Evolutionary conservation across 2,329 filamentous ascomycete species (phyloP), one percentile per base, ranked within the genome.

Genomic region (Phaeoacremonium minimum): DNA sequence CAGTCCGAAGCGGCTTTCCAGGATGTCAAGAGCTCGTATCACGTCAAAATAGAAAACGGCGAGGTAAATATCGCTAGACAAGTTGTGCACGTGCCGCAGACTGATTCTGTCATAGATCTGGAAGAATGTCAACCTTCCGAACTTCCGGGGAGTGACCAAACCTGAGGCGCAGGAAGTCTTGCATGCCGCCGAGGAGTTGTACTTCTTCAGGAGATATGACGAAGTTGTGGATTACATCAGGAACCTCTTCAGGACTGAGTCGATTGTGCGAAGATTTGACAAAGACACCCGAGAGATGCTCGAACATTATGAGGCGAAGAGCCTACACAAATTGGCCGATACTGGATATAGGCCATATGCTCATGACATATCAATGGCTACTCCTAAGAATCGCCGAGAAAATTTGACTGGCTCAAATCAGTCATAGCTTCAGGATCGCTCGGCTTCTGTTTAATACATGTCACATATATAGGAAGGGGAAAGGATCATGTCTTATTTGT

Each of bases 121-220:
- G 50, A 56, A 66, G 30, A 57, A 53, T 0, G 53, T 75, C 22
- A 40, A 49, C 6, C 46, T 75, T 3, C 72, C 73, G 1, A 44
- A 73, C 9, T 45, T 44, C 4, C 43, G 48, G 8, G 42, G 32
- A 19, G 50, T 64, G 4, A 56, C 60, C 19, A 79, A 77, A 47
- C 64, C 63, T 29, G 60, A 67, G 20, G 57, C 63, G 2, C 72
- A 77, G 44, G 63, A 70, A n/a, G 46, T 73, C 8, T 40, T 77
- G 15, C 73, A 78, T 47, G 75, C 74, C 1, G 68, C 73, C 7
- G 74, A 78, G 49, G 75, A 79, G 53, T 58, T 78, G 30, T 78
- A 78, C 47, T 78, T 74, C 50, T 70, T 70, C 45, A 55, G 62
- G 6, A 56, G 65, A 20, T 78, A 65, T 39, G 51, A 53, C 1